Base-by-base conservation (phyloP, 1,139 yeast genomes). In the Geotrichum cucujoidarum region DNA sequence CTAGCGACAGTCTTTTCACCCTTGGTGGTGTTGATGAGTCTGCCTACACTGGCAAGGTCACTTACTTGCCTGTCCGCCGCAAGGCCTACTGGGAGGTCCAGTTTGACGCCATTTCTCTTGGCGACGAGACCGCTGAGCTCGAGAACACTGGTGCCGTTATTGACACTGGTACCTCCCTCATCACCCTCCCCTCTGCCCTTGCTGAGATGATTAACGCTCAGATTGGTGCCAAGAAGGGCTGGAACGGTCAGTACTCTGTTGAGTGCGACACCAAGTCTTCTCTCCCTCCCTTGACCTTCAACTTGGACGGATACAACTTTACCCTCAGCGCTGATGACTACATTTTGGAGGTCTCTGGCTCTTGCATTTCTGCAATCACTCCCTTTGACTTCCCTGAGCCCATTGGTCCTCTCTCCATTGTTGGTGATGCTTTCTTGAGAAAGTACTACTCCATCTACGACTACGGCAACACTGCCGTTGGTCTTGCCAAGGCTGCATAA, bases 51-150 rank as follows among this genome's bases (percentile, higher is more conserved):
- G 98, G 98, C 56, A 80, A 90, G 60, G 75, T 92, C 61, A 85
- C 92, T 48, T 89, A 95, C 87, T 78, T 92, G 69, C 98, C 98
- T 51, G 94, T 92, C 54, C 88, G 98, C 75, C 87, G 98, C 77
- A 88, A 90, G 81, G 98, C 97, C 34, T 92, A 92, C 78, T 92
- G 98, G 98, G 98, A 92, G 75, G 98, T 92, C 53, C 78, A 84
- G 57, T 84, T 92, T 58, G 88, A 88, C 60, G 90, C 95, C 61
- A 74, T 92, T 65, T 87, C 90, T 35, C 76, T 92, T 55, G 98
- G 98, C 60, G 85, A 83, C 57, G 95, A 92, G 71, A 84, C 77
- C 62, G 96, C 97, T 43, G 81, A 77, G 60, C 79, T 92, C 63
- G 78, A 76, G 60, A 73, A 74, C 62, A 83, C 92, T 55, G 98